phyloP scores from a whole-genome alignment of 495 filamentous ascomycete species.

The Aspergillus avenaceus region DNA sequence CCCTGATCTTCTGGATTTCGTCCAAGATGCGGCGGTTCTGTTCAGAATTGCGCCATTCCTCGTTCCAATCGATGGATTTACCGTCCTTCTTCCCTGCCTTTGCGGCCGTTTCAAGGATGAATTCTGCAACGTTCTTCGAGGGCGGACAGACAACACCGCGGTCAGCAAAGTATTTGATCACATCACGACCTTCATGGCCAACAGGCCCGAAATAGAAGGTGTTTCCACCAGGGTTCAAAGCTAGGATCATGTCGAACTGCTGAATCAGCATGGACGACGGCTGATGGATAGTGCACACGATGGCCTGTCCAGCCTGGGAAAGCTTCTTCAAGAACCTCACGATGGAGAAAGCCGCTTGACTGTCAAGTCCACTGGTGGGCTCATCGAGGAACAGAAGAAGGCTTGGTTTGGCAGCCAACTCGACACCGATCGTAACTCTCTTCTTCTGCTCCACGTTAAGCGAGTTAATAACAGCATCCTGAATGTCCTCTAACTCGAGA shows the following conservation, averaged over 20 bases:
- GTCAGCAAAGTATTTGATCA: constrained; percentile 64
- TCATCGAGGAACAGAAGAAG: constrained; percentile 81
- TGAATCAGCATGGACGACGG: constrained; percentile 66
- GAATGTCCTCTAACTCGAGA: constrained; percentile 51
- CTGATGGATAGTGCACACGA: constrained; percentile 82
- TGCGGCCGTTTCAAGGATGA: constrained; percentile 76
- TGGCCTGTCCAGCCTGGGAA: constrained; percentile 67
- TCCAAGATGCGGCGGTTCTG: constrained; percentile 46
- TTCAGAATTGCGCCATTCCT: constrained; percentile 64
- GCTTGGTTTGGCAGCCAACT: constrained; percentile 81
- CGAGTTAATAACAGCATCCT: constrained; percentile 51
- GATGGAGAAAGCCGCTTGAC: constrained; percentile 78
- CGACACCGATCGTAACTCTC: constrained; percentile 85
- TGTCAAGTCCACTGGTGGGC: constrained; percentile 79
- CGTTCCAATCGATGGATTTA: constrained; percentile 60
- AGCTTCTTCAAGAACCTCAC: constrained; percentile 83
- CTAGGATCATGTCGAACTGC: constrained; percentile 73
- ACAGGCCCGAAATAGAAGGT: constrained; percentile 73
- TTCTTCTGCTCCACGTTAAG: constrained; percentile 67
- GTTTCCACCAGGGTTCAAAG: constrained; percentile 65
- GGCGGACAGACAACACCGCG: constrained; percentile 58
- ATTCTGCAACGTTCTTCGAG: constrained; percentile 76
- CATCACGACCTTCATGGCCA: constrained; percentile 56
- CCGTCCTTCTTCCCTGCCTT: constrained; percentile 51
- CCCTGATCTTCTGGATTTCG: constrained; percentile 59